Evolutionary conservation across 2,329 filamentous ascomycete genomes (phyloP).

Genomic region (Lachnellula subtilissima): DNA sequence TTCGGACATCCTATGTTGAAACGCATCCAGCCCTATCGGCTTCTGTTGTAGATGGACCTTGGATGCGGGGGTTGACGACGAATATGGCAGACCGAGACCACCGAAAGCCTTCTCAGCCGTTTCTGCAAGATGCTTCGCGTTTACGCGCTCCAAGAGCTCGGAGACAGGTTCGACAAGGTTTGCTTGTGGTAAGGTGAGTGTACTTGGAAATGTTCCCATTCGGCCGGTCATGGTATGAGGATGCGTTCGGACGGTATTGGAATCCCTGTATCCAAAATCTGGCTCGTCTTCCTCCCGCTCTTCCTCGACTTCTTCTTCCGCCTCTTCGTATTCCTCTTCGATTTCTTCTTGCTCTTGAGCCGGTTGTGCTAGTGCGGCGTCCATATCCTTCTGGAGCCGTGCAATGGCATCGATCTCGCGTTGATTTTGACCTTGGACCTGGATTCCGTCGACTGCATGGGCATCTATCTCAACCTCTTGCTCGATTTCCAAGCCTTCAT

Average conservation of each 20-base stretch:
- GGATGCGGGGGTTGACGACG: constrained; percentile 61
- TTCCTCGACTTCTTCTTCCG: constrained; percentile 22
- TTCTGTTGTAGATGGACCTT: constrained; percentile 56
- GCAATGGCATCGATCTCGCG: constrained; percentile 30
- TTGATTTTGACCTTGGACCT: constrained; percentile 26
- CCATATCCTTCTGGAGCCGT: constrained; percentile 30
- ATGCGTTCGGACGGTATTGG: constrained; percentile 57
- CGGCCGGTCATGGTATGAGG: constrained; percentile 69
- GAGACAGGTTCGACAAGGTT: constrained; percentile 66
- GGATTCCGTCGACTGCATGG: constrained; percentile 6
- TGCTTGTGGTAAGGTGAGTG: constrained; percentile 68
- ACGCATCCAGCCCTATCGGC: constrained; percentile 58
- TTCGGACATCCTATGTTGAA: constrained; percentile 62
- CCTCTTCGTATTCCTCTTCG: constrained; percentile 27
- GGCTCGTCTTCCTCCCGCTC: constrained; percentile 23
- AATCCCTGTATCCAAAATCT: constrained; percentile 23
- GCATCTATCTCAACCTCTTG: not conserved
- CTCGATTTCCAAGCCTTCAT: not conserved
- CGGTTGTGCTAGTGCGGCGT: constrained; percentile 21
- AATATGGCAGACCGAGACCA: constrained; percentile 69
- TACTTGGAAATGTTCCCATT: constrained; percentile 68
- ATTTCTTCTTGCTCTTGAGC: constrained; percentile 25
- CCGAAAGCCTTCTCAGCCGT: constrained; percentile 73
- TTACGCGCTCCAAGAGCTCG: constrained; percentile 60
- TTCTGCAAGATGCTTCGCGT: constrained; percentile 69